Evolutionary conservation across 352 stramenopile genomes (phyloP).

Genomic region (Globisporangium nagaii): DNA sequence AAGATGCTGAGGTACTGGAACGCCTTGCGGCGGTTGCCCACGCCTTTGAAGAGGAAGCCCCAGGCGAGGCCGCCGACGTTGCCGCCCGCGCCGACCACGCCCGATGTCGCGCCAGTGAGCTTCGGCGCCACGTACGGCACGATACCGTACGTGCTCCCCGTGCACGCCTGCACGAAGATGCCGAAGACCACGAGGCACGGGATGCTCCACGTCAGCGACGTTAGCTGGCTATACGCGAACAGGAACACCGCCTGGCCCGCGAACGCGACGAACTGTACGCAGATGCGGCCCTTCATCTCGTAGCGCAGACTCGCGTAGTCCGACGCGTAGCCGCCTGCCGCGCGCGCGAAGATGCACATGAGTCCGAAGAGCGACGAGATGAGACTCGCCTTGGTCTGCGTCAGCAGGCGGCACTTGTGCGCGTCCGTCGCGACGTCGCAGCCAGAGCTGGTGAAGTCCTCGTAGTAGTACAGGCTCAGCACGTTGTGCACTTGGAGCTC

Average conservation of each 20-base stretch:
- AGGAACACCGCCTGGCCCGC: constrained; percentile 70
- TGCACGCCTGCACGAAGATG: constrained; percentile 78
- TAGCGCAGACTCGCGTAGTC: constrained; percentile 71
- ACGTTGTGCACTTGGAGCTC: constrained; percentile 95
- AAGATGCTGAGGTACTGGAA: constrained; percentile 30
- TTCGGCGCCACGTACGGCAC: constrained; percentile 48
- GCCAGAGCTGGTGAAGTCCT: constrained; percentile 72
- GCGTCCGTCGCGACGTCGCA: constrained; percentile 24
- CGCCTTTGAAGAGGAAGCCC: constrained; percentile 35
- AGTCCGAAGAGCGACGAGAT: constrained; percentile 92
- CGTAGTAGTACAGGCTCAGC: constrained; percentile 87
- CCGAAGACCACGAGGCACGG: constrained; percentile 80
- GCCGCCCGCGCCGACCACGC: constrained; percentile 31
- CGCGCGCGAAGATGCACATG: constrained; percentile 92
- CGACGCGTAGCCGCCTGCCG: constrained; percentile 77
- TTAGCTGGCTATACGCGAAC: constrained; percentile 73
- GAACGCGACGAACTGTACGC: constrained; percentile 73
- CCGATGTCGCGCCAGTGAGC: constrained; percentile 32
- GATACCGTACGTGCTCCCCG: constrained; percentile 42
- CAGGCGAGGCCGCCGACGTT: constrained; percentile 35
- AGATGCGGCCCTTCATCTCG: constrained; percentile 86
- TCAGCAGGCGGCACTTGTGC: constrained; percentile 21
- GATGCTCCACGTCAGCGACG: constrained; percentile 44
- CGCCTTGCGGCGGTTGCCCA: constrained; percentile 12
- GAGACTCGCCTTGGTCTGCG: constrained; percentile 44